Evolutionary conservation across 2,329 filamentous ascomycete genomes (phyloP).

Genomic region (Calonectria pseudoturangicola): DNA sequence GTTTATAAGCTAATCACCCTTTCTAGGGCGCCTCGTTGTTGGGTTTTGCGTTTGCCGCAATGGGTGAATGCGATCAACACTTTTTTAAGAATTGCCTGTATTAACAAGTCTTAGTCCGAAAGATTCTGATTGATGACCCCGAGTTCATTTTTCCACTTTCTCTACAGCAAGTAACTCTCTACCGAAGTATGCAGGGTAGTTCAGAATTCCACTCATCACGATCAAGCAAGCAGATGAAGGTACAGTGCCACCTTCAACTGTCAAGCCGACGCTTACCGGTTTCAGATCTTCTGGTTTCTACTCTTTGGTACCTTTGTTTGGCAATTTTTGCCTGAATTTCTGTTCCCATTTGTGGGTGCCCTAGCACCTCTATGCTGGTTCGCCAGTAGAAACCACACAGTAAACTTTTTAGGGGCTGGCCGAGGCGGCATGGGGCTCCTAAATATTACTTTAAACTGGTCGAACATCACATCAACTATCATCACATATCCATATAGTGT

Average conservation of each 20-base stretch:
- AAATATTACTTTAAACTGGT: slow-evolving; percentile 77
- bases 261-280: slow-evolving; percentile 72
- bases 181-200: slow-evolving; percentile 25
- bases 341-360: slow-evolving; percentile 76
- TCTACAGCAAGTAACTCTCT: slow-evolving; percentile 21
- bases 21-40: slow-evolving; percentile 20
- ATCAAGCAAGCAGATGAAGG: slow-evolving; percentile 71
- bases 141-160: slow-evolving; percentile 29
- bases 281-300: slow-evolving; percentile 71
- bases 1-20: background rate
- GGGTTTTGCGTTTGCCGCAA: slow-evolving; percentile 22
- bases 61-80: background rate
- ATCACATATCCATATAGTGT: slow-evolving; percentile 76
- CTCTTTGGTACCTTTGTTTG: slow-evolving; percentile 71
- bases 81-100: too few species aligned
- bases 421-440: slow-evolving; percentile 78
- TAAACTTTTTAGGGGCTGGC: slow-evolving; percentile 77
- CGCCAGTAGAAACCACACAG: slow-evolving; percentile 72
- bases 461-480: slow-evolving; percentile 70
- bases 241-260: slow-evolving; percentile 65
- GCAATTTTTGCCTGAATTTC: slow-evolving; percentile 78
- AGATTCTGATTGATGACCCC: slow-evolving; percentile 25
- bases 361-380: slow-evolving; percentile 79
- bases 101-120: background rate
- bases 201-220: slow-evolving; percentile 48